Evolutionary conservation across 768 basidiomycete species (phyloP).

Genomic region (Sporobolomyces phaffii): DNA sequence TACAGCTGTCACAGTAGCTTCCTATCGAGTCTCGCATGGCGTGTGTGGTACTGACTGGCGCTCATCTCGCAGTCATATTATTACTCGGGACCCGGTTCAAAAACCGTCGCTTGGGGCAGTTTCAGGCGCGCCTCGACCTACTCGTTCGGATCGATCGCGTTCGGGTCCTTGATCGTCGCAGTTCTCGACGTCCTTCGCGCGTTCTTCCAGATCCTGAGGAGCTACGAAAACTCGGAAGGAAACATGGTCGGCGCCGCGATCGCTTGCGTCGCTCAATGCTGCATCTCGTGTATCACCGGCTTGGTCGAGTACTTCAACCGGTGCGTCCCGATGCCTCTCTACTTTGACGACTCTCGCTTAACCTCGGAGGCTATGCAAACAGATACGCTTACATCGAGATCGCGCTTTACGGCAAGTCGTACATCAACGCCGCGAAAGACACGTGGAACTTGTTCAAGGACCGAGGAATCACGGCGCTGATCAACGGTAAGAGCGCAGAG

Average conservation of each 20-base stretch:
- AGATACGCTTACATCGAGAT: conserved; percentile 39
- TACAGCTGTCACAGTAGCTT: too few species aligned
- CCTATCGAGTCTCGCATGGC: too few species aligned
- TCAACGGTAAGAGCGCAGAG: conserved; percentile 34
- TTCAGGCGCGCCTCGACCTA: conserved; percentile 43
- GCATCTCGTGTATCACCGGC: conserved; percentile 33
- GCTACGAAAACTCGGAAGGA: conserved; percentile 34
- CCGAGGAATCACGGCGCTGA: conserved; percentile 41
- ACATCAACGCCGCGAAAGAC: conserved; percentile 41
- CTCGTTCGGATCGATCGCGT: conserved; percentile 38
- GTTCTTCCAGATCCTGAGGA: conserved; percentile 33
- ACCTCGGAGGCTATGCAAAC: too few species aligned
- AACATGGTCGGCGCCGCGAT: conserved; percentile 35
- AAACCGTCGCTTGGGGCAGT: conserved; percentile 26
- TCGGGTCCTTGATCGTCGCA: conserved; percentile 42
- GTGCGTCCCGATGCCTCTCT: not conserved
- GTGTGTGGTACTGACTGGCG: not conserved
- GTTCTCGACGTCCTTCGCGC: conserved; percentile 42
- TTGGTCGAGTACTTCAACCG: conserved; percentile 41
- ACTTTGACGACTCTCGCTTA: too few species aligned
- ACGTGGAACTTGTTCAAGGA: conserved; percentile 42
- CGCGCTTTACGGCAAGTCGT: conserved; percentile 38
- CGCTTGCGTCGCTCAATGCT: conserved; percentile 41
- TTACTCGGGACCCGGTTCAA: conserved; percentile 19
- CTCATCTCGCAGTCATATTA: conserved; percentile 5